Percentiles rank a stretch among this genome's conserved stretches.
Conservation (phyloP, 371 early-diverging fungal species). For the Saksenaea oblongispora region DNA sequence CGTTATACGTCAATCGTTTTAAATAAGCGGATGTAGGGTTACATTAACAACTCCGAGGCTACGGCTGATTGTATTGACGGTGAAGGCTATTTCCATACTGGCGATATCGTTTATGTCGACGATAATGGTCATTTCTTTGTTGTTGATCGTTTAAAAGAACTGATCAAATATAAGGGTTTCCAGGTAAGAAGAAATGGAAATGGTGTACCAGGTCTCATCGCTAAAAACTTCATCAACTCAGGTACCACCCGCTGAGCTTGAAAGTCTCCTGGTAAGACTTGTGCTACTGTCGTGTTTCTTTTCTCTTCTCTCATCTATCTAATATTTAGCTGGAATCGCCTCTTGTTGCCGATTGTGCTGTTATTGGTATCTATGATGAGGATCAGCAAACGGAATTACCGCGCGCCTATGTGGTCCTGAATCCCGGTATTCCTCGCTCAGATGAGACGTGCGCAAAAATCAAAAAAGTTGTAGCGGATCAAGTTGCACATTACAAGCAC, state of each 20-base stretch:
- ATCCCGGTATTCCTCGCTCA: conserved; percentile 22
- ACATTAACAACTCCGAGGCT: conserved; percentile 67
- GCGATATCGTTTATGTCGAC: conserved; percentile 79
- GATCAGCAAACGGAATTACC: conserved; percentile 72
- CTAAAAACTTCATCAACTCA: background rate
- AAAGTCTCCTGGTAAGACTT: conserved; percentile 52
- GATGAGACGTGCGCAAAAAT: conserved; percentile 47
- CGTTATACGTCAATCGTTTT: too few relatives aligned
- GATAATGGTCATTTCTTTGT: conserved; percentile 61
- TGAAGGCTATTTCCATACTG: conserved; percentile 76
- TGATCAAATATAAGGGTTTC: conserved; percentile 80
- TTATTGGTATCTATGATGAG: conserved; percentile 58
- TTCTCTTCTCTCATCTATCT: background rate
- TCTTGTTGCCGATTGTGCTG: conserved; percentile 70
- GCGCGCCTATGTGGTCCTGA: conserved; percentile 63
- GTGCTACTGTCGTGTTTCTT: background rate
- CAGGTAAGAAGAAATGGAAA: conserved; percentile 28
- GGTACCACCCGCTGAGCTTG: conserved; percentile 71
- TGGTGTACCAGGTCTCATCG: background rate
- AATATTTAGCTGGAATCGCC: conserved; percentile 58
- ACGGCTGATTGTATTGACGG: conserved; percentile 64
- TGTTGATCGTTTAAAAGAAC: conserved; percentile 75
- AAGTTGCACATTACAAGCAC: conserved; percentile 72
- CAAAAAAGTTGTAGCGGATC: conserved; percentile 52
- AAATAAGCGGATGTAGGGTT: conserved; percentile 36